Evolutionary conservation across 768 basidiomycete species (phyloP).

Genomic region (Podaxis rugospora): DNA sequence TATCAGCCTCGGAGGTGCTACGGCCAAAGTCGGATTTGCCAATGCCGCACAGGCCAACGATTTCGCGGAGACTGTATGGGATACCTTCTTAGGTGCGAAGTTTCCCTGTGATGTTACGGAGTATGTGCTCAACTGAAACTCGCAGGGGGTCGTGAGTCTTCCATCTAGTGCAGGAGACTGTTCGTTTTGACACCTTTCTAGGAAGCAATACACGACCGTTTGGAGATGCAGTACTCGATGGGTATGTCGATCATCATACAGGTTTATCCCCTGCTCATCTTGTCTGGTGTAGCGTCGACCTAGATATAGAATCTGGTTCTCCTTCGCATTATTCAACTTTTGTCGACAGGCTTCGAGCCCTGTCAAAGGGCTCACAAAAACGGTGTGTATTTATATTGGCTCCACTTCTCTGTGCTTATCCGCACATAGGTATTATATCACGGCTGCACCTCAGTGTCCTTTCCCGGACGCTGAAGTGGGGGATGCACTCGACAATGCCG

Average conservation of each 20-base stretch:
- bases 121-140: background rate
- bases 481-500: constrained; percentile 52
- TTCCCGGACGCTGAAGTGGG: constrained; percentile 66
- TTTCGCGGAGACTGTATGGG: constrained; percentile 65
- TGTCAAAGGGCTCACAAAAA: constrained; percentile 45
- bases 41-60: constrained; percentile 46
- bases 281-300: constrained; percentile 42
- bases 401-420: background rate
- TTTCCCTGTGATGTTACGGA: background rate
- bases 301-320: constrained; percentile 68
- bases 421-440: constrained; percentile 51
- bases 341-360: constrained; percentile 46
- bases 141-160: constrained; percentile 27
- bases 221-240: constrained; percentile 64
- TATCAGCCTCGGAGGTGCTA: constrained; percentile 53
- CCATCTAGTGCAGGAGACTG: background rate
- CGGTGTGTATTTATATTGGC: constrained; percentile 24
- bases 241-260: constrained; percentile 32
- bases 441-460: constrained; percentile 60
- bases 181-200: constrained; percentile 8
- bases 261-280: background rate
- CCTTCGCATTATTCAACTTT: constrained; percentile 47
- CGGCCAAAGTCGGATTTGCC: constrained; percentile 51
- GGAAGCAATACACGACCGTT: constrained; percentile 53
- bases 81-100: constrained; percentile 56